phyloP scores from a whole-genome alignment of 805 yeast genomes.

The Barnettozyma vustinii region DNA sequence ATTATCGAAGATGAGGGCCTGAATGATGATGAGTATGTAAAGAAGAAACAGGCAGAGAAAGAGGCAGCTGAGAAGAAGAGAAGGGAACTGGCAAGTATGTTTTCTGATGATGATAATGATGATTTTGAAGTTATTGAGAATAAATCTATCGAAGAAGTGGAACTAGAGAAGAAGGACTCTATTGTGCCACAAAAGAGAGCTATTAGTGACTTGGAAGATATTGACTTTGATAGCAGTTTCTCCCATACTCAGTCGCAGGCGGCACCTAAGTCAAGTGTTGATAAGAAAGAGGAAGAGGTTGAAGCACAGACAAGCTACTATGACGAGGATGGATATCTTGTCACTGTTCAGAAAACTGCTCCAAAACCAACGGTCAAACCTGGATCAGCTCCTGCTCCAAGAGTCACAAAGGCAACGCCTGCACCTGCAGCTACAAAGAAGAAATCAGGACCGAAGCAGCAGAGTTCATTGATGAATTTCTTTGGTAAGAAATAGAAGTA shows the following conservation, averaged over 20 bases:
- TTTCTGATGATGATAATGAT: slow-evolving; percentile 30
- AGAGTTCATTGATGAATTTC: slow-evolving; percentile 43
- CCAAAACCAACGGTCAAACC: slow-evolving; percentile 18
- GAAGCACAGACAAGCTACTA: slow-evolving; percentile 22
- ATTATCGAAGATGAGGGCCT: slow-evolving; percentile 11
- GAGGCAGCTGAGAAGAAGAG: slow-evolving; percentile 11
- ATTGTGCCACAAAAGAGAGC: slow-evolving; percentile 3
- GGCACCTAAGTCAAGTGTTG: slow-evolving; percentile 3
- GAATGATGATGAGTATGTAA: slow-evolving; percentile 13
- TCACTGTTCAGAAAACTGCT: slow-evolving; percentile 23
- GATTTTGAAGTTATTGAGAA: slow-evolving; percentile 8
- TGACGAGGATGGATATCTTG: slow-evolving; percentile 50
- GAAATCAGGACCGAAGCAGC: slow-evolving; percentile 30
- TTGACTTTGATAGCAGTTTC: slow-evolving; percentile 19
- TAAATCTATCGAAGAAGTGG: slow-evolving; percentile 1
- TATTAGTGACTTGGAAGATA: slow-evolving; percentile 14
- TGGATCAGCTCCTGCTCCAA: slow-evolving; percentile 16
- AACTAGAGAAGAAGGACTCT: background rate
- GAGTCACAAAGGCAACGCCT: slow-evolving; percentile 6
- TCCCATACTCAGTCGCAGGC: slow-evolving; percentile 14
- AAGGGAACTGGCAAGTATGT: slow-evolving; percentile 29
- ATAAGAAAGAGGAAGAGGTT: slow-evolving; percentile 9
- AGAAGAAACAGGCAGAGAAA: slow-evolving; percentile 10
- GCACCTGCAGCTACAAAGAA: slow-evolving; percentile 13
- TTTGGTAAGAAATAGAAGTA: slow-evolving; percentile 33